These are phyloP conservation scores for Teunomyces aglyptinius DNA, from an alignment of 805 yeast genomes.

Conservation along the genomic window DNA sequence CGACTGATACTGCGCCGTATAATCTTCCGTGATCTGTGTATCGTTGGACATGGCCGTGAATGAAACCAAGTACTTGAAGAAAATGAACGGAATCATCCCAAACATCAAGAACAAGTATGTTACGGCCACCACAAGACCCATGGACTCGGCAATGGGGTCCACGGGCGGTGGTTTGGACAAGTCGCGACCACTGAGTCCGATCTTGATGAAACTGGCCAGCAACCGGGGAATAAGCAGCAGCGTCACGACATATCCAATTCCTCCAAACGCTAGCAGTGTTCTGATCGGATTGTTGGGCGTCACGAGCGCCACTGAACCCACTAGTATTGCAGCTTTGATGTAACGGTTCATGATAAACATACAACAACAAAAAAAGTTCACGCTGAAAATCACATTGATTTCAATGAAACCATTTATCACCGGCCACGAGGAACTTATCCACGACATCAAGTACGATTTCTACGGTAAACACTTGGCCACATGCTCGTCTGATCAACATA, in stretches of 20 bases:
- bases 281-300: constrained; percentile 48
- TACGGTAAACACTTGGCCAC: constrained; percentile 93
- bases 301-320: constrained; percentile 21
- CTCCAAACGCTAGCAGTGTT: constrained; percentile 64
- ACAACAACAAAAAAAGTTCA: too few relatives aligned
- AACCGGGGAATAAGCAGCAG: constrained; percentile 64
- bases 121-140: constrained; percentile 87
- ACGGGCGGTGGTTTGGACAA: constrained; percentile 76
- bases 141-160: constrained; percentile 70
- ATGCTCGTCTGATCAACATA: constrained; percentile 91
- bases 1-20: constrained; percentile 33
- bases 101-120: constrained; percentile 80
- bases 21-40: constrained; percentile 28
- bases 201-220: constrained; percentile 62
- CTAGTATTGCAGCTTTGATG: constrained; percentile 11
- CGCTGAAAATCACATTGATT: background rate
- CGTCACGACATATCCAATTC: constrained; percentile 64
- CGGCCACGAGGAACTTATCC: constrained; percentile 90
- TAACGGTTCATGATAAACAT: background rate
- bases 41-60: constrained; percentile 37
- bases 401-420: constrained; percentile 69
- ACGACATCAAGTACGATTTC: constrained; percentile 87
- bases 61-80: constrained; percentile 69
- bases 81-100: constrained; percentile 82
- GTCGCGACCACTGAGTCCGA: constrained; percentile 87